phyloP scores from a whole-genome alignment of 192 early-diverging fungal genomes.

The Podila clonocystis region DNA sequence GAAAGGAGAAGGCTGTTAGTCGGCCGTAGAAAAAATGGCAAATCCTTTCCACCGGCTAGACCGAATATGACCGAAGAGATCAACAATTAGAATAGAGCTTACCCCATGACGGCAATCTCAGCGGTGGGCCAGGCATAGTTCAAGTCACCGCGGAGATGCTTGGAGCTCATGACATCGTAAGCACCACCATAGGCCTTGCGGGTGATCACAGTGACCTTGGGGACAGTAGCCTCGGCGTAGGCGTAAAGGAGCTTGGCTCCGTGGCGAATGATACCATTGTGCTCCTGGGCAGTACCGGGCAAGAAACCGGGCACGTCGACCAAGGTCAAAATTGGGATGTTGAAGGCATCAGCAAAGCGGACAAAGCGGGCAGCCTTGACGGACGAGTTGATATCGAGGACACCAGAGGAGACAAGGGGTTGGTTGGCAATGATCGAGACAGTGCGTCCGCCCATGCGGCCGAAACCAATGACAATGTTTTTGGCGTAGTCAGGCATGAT shows the following conservation, averaged over 20 bases:
- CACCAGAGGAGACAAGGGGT: constrained; percentile 94
- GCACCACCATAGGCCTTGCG: constrained; percentile 98
- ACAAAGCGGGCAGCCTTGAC: constrained; percentile 97
- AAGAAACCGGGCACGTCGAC: constrained; percentile 98
- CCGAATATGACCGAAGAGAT: not conserved
- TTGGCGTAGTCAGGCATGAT: constrained; percentile 91
- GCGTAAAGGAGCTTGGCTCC: constrained; percentile 97
- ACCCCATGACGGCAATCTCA: constrained; percentile 98
- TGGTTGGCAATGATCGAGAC: constrained; percentile 96
- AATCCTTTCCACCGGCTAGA: no score
- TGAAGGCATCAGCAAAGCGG: constrained; percentile 96
- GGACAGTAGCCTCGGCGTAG: constrained; percentile 95
- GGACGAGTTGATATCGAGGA: constrained; percentile 94
- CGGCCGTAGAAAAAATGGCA: not conserved
- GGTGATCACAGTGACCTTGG: constrained; percentile 95
- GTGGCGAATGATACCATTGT: constrained; percentile 94
- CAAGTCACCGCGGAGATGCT: constrained; percentile 92
- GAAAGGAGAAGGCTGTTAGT: not conserved
- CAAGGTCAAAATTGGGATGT: constrained; percentile 92
- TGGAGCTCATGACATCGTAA: constrained; percentile 97
- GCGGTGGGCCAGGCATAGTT: constrained; percentile 97
- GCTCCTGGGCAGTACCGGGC: constrained; percentile 94
- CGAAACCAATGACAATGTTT: constrained; percentile 94
- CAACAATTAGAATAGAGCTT: constrained; percentile 1
- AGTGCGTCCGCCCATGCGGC: constrained; percentile 83